Base-by-base conservation (phyloP, 805 yeast genomes). In the Priceomyces fermenticarens region DNA sequence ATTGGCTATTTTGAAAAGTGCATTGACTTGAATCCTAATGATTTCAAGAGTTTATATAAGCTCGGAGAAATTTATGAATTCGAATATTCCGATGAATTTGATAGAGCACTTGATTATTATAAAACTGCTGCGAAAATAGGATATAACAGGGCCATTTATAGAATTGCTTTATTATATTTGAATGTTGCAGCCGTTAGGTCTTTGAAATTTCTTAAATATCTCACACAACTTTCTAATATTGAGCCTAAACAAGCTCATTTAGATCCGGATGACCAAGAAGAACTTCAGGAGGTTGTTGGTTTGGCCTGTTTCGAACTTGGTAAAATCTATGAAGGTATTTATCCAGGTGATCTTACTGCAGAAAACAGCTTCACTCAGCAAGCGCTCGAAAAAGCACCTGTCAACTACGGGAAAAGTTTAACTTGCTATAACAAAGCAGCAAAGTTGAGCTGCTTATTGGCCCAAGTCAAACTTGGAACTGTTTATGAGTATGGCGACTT, bases 131-230 rank as follows among this genome's bases (percentile, higher is more conserved):
- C 75, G 8, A 60, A 60, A 45, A 49, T 62, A 38, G 75, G 75
- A n/a, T 70, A 70, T 51, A 67, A 68, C 45, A 54, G 63, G 32
- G 74, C 74, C n/a, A 70, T 70, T 40, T 69, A 60, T 49, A 63
- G 65, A 43, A 58, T 70, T 40, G 67, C 73, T 1, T 45, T 68
- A 46, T 48, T 69, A 31, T 63, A 60, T 38, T 55, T 70, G 44
- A 55, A 64, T 35, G 65, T 58, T 5, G 62, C 72, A 5, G 47
- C 52, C 9, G 49, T 59, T 26, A 54, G 75, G 31, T 65, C 70
- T 30, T 49, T 53, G 28, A 64, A 60, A 41, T 70, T 52, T 46
- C 54, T 65, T 51, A 57, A 58, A 28, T 64, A 68, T 47, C 55
- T 70, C 36, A 50, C 52, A 10, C 65, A 64, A 38, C 58, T 70